phyloP scores from a whole-genome alignment of 306 rosid genomes.

The Lotus japonicus region DNA sequence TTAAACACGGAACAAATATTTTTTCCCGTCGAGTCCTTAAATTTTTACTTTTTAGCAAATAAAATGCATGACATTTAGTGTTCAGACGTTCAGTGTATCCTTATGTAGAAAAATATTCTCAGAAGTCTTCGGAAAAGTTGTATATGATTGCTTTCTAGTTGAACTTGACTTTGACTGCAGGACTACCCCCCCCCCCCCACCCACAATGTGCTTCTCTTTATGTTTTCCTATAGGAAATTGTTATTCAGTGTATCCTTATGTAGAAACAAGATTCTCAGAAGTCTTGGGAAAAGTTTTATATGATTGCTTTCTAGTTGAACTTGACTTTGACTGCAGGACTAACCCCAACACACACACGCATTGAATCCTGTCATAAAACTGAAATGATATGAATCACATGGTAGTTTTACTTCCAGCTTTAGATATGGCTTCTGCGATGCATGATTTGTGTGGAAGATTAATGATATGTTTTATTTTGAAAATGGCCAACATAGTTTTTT shows the following conservation, averaged over 20 bases:
- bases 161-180: not conserved
- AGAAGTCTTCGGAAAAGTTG: not conserved
- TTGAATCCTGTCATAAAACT: not conserved
- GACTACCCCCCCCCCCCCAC: not conserved
- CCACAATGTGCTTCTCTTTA: too few species aligned
- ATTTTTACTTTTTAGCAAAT: too few species aligned
- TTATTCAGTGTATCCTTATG: not conserved
- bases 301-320: not conserved
- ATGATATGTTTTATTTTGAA: not conserved
- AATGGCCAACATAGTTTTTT: not conserved
- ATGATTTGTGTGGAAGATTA: not conserved
- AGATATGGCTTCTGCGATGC: not conserved
- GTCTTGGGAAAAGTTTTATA: not conserved
- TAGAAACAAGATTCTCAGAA: slow-evolving; percentile 2
- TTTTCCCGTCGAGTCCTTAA: too few species aligned
- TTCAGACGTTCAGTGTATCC: slow-evolving; percentile 9
- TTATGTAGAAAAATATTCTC: not conserved
- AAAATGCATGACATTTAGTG: not conserved
- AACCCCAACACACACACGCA: not conserved
- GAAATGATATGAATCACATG: not conserved
- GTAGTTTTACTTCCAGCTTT: not conserved
- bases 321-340: not conserved
- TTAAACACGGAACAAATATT: too few species aligned
- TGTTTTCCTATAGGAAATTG: too few species aligned
- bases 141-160: not conserved